phyloP scores from a whole-genome alignment of 768 basidiomycete genomes.

The Tricholoma saponaceum region DNA sequence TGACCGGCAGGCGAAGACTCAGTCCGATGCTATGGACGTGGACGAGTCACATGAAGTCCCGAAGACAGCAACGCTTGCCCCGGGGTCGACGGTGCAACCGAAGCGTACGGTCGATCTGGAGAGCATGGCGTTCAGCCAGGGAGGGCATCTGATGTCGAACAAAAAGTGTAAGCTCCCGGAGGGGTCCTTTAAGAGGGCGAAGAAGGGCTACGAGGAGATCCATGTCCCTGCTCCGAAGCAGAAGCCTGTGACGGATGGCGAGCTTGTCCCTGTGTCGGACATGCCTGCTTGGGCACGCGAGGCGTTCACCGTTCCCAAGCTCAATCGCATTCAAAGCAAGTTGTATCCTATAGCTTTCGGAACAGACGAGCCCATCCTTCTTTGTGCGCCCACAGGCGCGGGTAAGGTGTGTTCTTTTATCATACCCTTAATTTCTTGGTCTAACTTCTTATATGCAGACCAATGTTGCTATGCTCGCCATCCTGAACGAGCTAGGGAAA shows the following conservation, averaged over 20 bases:
- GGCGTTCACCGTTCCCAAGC: constrained; percentile 76
- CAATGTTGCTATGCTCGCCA: constrained; percentile 94
- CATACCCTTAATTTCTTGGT: not conserved
- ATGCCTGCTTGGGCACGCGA: constrained; percentile 85
- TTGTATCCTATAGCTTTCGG: constrained; percentile 91
- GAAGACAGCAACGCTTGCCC: constrained; percentile 81
- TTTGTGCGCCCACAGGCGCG: constrained; percentile 98
- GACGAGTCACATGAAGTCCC: constrained; percentile 65
- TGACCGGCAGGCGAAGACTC: constrained; percentile 61
- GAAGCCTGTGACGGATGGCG: constrained; percentile 56
- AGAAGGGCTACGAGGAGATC: constrained; percentile 98
- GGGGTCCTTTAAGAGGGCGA: constrained; percentile 93
- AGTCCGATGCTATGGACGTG: constrained; percentile 72
- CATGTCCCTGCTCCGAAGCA: constrained; percentile 93
- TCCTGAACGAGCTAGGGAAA: constrained; percentile 87
- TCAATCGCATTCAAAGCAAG: constrained; percentile 93
- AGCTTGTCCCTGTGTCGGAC: constrained; percentile 65
- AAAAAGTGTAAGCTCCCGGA: constrained; percentile 98
- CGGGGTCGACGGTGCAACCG: constrained; percentile 84
- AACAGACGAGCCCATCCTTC: constrained; percentile 88
- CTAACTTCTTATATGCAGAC: constrained; percentile 52
- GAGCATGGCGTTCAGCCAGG: constrained; percentile 93
- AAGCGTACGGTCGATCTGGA: constrained; percentile 86
- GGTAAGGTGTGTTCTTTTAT: constrained; percentile 75
- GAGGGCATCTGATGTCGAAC: constrained; percentile 96